Evolutionary conservation across 164 flowering plant genomes (phyloP), one percentile per base, ranked within the genome.

Genomic region (Chimonanthus praecox): DNA sequence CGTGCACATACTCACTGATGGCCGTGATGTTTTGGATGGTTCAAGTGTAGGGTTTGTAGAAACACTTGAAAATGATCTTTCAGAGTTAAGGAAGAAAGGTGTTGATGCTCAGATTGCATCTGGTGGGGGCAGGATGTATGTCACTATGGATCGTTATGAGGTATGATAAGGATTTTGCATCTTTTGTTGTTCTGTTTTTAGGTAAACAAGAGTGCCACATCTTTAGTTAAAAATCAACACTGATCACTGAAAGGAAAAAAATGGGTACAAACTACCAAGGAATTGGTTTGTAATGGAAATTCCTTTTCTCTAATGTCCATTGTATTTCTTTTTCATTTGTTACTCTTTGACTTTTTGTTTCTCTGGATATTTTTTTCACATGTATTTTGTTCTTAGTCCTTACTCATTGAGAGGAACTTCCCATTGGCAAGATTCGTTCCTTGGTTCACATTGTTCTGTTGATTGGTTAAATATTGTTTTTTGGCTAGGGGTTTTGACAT

Each of bases 101-200:
- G 66, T 95, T 63, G 98, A 95, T 87, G 99, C 97, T 49, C 89
- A 84, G 78, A 82, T 90, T 79, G 99, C 99, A 62, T 95, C 99
- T 77, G 99, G 99, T 82, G 99, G 99, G 70, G 99, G 99, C 58
- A 94, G 99, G 45, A 95, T 95, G 99, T 82, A 93, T 76, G 99
- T 95, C 48, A 95, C 99, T 0, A 93, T 95, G 99, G 99, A 95
- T 76, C 95, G 98, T 51, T 95, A 95, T 77, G 99, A 95, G 99
- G 99, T 95, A 78, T 9, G 6, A 16, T 33, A 45, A 2, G 60
- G 60, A 54, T 13, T 54, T 54, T 2, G 60, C 60, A 54, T 54
- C 60, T 54, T 54, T 54, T 49, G 9, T 49, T 49, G 9, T 49
- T 49, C 33, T 49, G 51, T 49, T 54, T 54, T 54, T 16, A 10